phyloP scores from a whole-genome alignment of 2,329 filamentous ascomycete species.

The Microdochium paspali region DNA sequence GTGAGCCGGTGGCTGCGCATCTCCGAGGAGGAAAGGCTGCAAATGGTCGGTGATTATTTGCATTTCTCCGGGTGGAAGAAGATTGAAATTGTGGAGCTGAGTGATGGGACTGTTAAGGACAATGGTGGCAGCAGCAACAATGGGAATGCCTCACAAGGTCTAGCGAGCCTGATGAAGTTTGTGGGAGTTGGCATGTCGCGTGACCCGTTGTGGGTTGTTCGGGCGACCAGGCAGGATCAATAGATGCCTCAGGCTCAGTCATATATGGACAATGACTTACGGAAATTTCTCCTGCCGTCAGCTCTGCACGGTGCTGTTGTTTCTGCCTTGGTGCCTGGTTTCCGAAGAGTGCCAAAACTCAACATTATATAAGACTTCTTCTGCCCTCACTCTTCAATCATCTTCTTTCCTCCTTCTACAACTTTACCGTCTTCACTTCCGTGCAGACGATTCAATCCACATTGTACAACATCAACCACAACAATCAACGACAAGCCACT shows the following conservation, averaged over 20 bases:
- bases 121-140: neutral
- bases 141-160: neutral
- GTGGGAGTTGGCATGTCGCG: neutral
- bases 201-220: neutral
- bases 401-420: no score
- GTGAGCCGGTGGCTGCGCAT: slow-evolving; percentile 2
- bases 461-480: neutral
- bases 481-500: neutral
- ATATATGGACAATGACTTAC: no score
- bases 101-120: neutral
- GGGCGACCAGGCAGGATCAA: neutral
- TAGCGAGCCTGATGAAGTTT: neutral
- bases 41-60: slow-evolving; percentile 4
- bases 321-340: no score
- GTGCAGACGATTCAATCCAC: no score
- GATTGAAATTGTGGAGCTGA: slow-evolving; percentile 4
- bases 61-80: slow-evolving; percentile 4
- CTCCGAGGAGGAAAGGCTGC: slow-evolving; percentile 3
- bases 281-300: no score
- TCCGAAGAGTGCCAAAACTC: no score
- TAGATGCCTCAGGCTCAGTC: neutral
- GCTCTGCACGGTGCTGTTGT: no score
- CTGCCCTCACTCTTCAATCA: no score
- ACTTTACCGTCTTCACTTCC: no score
- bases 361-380: no score